Conservation (phyloP, 2,329 filamentous ascomycete species). For the Nothophoma quercina region DNA sequence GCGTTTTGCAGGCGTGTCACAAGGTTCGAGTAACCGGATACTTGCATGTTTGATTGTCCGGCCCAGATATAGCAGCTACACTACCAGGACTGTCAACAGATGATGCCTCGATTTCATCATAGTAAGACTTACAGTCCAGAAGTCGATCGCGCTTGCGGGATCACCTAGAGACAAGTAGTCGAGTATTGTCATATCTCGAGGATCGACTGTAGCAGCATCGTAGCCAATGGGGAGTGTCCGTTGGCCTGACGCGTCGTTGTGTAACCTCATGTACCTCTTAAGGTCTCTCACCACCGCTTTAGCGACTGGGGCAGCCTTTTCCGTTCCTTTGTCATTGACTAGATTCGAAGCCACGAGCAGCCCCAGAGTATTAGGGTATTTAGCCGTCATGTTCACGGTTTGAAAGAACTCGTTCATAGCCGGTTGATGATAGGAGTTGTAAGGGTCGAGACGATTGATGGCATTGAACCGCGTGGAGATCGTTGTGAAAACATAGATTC, state of each 20-base stretch:
- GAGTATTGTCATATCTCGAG: constrained; percentile 5
- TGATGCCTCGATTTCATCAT: not conserved
- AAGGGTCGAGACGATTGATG: constrained; percentile 17
- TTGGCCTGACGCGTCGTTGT: constrained; percentile 1
- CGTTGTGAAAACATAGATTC: constrained; percentile 19
- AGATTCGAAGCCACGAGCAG: constrained; percentile 5
- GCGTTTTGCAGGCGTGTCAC: constrained; percentile 1
- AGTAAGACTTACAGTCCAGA: constrained; percentile 10
- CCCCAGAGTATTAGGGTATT: constrained; percentile 18
- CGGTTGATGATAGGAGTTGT: constrained; percentile 11
- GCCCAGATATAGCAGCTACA: constrained; percentile 14
- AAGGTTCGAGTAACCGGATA: constrained; percentile 7
- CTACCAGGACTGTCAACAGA: not conserved
- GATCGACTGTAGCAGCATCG: not conserved
- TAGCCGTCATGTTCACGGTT: constrained; percentile 13
- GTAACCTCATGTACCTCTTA: constrained; percentile 18
- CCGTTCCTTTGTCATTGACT: constrained; percentile 1
- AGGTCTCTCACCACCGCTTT: constrained; percentile 20
- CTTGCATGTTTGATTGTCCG: constrained; percentile 3
- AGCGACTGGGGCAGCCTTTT: constrained; percentile 6
- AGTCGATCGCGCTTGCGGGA: constrained; percentile 12
- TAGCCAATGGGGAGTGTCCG: constrained; percentile 16
- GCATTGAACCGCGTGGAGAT: constrained; percentile 6
- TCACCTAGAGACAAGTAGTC: constrained; percentile 14
- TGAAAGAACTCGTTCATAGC: constrained; percentile 10